These are phyloP conservation scores for Ustilago tritici DNA, from an alignment of 1,284 basidiomycete species.

Conservation along the genomic window DNA sequence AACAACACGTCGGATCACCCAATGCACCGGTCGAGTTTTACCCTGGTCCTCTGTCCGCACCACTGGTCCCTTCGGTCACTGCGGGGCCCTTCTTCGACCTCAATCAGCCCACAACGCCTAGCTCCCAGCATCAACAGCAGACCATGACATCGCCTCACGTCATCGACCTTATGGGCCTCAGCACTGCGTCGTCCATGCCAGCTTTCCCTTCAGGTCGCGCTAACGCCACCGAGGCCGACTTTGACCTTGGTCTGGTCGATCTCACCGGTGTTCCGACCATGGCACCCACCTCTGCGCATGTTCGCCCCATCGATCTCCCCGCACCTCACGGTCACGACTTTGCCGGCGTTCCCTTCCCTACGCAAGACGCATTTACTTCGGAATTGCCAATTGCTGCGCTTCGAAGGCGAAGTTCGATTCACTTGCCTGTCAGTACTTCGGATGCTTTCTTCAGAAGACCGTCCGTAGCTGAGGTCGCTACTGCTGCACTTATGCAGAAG, in stretches of 20 bases:
- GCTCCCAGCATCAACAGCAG: slow-evolving; percentile 5
- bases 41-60: slow-evolving; percentile 21
- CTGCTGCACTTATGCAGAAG: slow-evolving; percentile 40
- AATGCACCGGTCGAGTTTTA: slow-evolving; percentile 17
- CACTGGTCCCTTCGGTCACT: slow-evolving; percentile 17
- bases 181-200: slow-evolving; percentile 13
- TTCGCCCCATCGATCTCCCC: slow-evolving; percentile 47
- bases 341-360: slow-evolving; percentile 49
- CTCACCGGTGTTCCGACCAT: slow-evolving; percentile 24
- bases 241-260: slow-evolving; percentile 30
- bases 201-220: slow-evolving; percentile 21
- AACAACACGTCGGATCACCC: slow-evolving; percentile 1
- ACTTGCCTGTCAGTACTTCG: slow-evolving; percentile 29
- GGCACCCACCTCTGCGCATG: slow-evolving; percentile 55
- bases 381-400: slow-evolving; percentile 31
- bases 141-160: slow-evolving; percentile 29
- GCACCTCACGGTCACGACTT: slow-evolving; percentile 52
- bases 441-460: slow-evolving; percentile 41
- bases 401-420: slow-evolving; percentile 48
- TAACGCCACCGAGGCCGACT: slow-evolving; percentile 40
- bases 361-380: slow-evolving; percentile 30
- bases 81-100: slow-evolving; percentile 18
- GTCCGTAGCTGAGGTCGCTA: slow-evolving; percentile 43
- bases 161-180: slow-evolving; percentile 37
- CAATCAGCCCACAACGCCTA: slow-evolving; percentile 6